These are phyloP conservation scores for Colletotrichum truncatum DNA, from an alignment of 2,329 filamentous ascomycete species.

Conservation along the genomic window DNA sequence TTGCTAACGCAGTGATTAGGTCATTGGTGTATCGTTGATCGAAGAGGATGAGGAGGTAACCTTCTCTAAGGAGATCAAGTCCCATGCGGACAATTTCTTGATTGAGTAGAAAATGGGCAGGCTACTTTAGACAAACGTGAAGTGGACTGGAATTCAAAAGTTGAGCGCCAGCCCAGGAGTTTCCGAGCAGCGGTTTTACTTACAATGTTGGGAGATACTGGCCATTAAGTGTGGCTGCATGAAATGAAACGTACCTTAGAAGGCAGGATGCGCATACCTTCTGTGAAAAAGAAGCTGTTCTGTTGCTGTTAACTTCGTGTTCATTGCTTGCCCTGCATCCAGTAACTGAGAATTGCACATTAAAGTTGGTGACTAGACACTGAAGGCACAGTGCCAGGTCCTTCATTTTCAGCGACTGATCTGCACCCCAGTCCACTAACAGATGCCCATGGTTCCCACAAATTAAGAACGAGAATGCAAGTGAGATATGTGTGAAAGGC, in stretches of 20 bases:
- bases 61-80: constrained; percentile 85
- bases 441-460: too few species aligned
- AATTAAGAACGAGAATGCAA: background rate
- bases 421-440: too few species aligned
- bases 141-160: constrained; percentile 7
- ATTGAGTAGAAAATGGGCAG: constrained; percentile 68
- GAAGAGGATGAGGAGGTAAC: constrained; percentile 82
- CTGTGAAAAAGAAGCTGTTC: constrained; percentile 18
- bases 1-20: constrained; percentile 46
- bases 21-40: constrained; percentile 74
- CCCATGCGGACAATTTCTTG: constrained; percentile 77
- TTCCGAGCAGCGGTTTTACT: constrained; percentile 28
- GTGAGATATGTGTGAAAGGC: background rate
- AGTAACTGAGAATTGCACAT: too few species aligned
- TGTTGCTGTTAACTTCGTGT: too few species aligned
- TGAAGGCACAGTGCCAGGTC: too few species aligned
- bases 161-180: constrained; percentile 23
- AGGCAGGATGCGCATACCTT: background rate
- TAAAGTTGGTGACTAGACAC: too few species aligned
- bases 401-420: too few species aligned
- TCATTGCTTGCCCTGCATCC: too few species aligned
- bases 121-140: constrained; percentile 10
- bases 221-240: constrained; percentile 23
- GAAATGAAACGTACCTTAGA: constrained; percentile 30
- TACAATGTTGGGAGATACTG: constrained; percentile 11